phyloP scores from a whole-genome alignment of 2,329 filamentous ascomycete species.

The Phialophora verrucosa region DNA sequence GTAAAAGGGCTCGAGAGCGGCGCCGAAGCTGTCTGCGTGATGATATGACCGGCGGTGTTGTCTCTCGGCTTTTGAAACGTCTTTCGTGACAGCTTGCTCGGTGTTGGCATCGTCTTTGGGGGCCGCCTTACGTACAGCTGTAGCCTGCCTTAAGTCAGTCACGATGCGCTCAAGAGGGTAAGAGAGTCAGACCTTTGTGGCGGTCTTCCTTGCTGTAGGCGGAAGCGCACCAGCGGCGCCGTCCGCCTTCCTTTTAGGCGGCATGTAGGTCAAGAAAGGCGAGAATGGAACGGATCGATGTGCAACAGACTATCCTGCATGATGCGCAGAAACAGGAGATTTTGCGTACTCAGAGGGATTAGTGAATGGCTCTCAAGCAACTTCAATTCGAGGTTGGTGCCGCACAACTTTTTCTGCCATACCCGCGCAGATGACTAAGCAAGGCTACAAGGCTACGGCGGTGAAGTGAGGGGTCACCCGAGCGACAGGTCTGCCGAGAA shows the following conservation, averaged over 20 bases:
- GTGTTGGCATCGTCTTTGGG: slow-evolving; percentile 13
- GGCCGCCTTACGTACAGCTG: slow-evolving; percentile 24
- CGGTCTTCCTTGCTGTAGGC: slow-evolving; percentile 26
- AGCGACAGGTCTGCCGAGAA: background rate
- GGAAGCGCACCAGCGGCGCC: slow-evolving; percentile 28
- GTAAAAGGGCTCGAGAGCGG: slow-evolving; percentile 72
- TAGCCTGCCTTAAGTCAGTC: slow-evolving; percentile 7
- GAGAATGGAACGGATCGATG: background rate
- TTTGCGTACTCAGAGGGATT: background rate
- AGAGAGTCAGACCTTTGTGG: slow-evolving; percentile 30
- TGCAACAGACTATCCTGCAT: slow-evolving; percentile 5
- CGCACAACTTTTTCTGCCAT: slow-evolving; percentile 25
- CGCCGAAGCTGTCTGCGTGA: slow-evolving; percentile 59
- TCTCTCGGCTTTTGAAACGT: slow-evolving; percentile 27
- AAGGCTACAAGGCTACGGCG: slow-evolving; percentile 23
- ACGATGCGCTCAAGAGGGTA: background rate
- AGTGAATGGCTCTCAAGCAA: slow-evolving; percentile 18
- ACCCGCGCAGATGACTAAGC: slow-evolving; percentile 3
- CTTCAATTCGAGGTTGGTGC: slow-evolving; percentile 10
- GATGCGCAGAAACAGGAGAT: background rate
- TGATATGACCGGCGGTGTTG: slow-evolving; percentile 28
- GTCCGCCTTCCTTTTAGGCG: slow-evolving; percentile 38
- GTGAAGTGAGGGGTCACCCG: slow-evolving; percentile 17
- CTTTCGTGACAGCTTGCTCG: slow-evolving; percentile 4
- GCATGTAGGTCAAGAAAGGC: slow-evolving; percentile 28